Evolutionary conservation across 305 asterid species (phyloP), one percentile per base, ranked within the genome.

Genomic region (Solanum hybrid): DNA sequence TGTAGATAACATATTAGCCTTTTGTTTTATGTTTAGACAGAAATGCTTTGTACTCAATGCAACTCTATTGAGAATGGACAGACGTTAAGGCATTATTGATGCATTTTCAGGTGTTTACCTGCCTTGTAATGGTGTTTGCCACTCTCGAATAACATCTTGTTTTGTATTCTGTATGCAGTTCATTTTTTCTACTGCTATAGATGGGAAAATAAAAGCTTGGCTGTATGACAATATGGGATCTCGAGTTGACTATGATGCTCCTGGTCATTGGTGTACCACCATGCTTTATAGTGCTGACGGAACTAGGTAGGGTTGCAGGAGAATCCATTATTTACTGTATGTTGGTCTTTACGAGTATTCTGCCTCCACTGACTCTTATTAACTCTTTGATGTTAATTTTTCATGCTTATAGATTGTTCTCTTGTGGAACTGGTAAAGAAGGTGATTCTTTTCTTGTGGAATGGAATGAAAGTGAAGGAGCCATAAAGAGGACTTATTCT

Each of bases 391-490:
- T 79, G 92, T 39, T 89, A 26, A 75, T 42, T 61, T 81, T 77
- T 92, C 89, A 71, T 83, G 39, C 87, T 92, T 92, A 89, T 90
- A 96, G 98, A 92, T 91, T 96, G 94, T 95, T 96, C 94, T 96
- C 98, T 39, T 95, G 98, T 91, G 98, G 98, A 92, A 95, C 97
- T 28, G 91, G 97, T 91, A 96, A 96, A 92, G 98, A 96, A 84
- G 98, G 98, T n/a, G 98, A 96, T 67, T 94, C 98, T 28, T 94
- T 91, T 92, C 95, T 96, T 74, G 98, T 95, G 89, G 98, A 96
- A 90, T 96, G 98, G 97, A 95, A 96, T 92, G 98, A 96, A 92
- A 96, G 98, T 94, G 98, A 95, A 92, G 98, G 98, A 46, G 97
- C 98, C 4, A 94, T 96, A 88, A 95, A 95, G 93, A 93, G 97